Evolutionary conservation across 2,329 filamentous ascomycete genomes (phyloP).

Genomic region (Paecilomyces sp.): DNA sequence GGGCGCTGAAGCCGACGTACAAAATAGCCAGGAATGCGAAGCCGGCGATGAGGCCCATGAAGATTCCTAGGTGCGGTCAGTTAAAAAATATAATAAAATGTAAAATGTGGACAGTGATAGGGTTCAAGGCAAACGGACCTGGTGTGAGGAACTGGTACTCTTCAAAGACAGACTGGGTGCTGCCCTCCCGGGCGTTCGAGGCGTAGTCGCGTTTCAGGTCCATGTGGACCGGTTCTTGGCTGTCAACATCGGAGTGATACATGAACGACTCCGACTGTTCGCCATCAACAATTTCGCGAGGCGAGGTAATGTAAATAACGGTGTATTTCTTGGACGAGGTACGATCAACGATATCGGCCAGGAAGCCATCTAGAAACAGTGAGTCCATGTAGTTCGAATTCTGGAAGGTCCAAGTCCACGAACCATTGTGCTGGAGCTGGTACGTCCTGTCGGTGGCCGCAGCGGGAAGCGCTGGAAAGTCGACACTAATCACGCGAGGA

Average conservation of each 20-base stretch:
- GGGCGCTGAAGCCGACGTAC: conserved; percentile 66
- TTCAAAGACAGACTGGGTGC: conserved; percentile 57
- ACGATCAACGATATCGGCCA: conserved; percentile 40
- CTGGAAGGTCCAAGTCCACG: conserved; percentile 6
- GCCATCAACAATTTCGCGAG: conserved; percentile 29
- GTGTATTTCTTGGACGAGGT: conserved; percentile 57
- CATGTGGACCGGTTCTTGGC: conserved; percentile 54
- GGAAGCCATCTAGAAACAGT: conserved; percentile 35
- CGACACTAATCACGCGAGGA: conserved; percentile 38
- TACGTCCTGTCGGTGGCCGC: conserved; percentile 25
- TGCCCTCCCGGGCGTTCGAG: conserved; percentile 26
- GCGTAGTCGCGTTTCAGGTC: conserved; percentile 64
- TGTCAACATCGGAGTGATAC: conserved; percentile 61
- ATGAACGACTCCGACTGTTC: conserved; percentile 20
- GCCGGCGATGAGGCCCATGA: conserved; percentile 71
- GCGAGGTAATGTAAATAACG: conserved; percentile 66
- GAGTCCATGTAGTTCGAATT: conserved; percentile 1
- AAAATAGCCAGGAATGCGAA: conserved; percentile 70
- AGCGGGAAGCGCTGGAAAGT: conserved; percentile 37
- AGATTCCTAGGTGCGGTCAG: conserved; percentile 57
- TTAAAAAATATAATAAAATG: not conserved
- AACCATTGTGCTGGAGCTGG: conserved; percentile 38
- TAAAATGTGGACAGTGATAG: not conserved
- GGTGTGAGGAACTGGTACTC: conserved; percentile 93
- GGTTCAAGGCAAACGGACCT: conserved; percentile 46